Evolutionary conservation across 2,329 filamentous ascomycete genomes (phyloP), one percentile per base, ranked within the genome.

Genomic region (Penicillium brevicompactum): DNA sequence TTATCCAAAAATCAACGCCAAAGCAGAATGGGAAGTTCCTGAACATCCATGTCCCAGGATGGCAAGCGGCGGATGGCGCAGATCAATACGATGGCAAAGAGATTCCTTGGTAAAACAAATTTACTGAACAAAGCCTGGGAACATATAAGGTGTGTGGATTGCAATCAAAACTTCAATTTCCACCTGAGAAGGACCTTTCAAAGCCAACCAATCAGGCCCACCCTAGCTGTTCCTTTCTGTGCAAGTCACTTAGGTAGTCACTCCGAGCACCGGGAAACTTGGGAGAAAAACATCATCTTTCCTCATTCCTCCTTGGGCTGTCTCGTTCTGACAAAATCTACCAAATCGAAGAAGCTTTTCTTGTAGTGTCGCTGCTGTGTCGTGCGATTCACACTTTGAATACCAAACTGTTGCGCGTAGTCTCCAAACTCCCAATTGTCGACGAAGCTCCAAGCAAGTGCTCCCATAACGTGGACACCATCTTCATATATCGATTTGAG

Each of bases 371-470:
- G 67, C 57, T 78, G 73, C 65, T 81, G 76, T 3, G 77, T 82
- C 3, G 81, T 83, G 4, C 77, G 71, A 58, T 85, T 83, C 1
- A 85, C 80, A 1, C 75, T 77, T 65, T 86, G 83, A 43, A 86
- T 76, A 0, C 84, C 84, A 67, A 84, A 86, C 2, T 80, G 79
- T 14, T 74, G 64, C 0, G 72, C 62, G 46, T 76, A 81, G 27
- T 76, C 73, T 0, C 82, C 83, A 62, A 84, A 86, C 51, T 84
- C 82, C 76, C 79, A 82, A 38, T 84, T 84, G 50, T 84, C 81
- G 1, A 73, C 65, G 21, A 76, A 79, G 10, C 69, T 77, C 83
- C 83, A 86, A 2, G 80, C 80, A 57, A 83, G 76, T 0, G 81
- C 80, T 0, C 82, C 83, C 2, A 80, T 72, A 1, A 85, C 79